Conservation (phyloP, 2,329 filamentous ascomycete genomes). For the Pleoardoris graminearum region DNA sequence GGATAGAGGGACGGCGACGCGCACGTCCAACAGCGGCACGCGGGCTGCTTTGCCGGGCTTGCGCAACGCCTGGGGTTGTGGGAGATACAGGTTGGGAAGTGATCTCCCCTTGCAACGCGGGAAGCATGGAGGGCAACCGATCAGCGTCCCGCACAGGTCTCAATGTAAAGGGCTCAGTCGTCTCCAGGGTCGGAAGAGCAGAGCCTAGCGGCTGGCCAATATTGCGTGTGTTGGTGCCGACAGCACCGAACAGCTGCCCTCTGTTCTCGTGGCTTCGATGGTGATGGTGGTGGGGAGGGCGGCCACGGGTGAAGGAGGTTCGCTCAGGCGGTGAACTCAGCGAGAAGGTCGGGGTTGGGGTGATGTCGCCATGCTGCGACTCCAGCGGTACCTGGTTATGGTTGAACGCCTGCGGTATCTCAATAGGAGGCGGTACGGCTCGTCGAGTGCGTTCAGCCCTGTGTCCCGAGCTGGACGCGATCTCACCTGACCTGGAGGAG, state of each 20-base stretch:
- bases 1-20: slow-evolving; percentile 78
- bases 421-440: slow-evolving; percentile 83
- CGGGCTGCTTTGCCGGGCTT: slow-evolving; percentile 42
- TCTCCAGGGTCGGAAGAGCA: slow-evolving; percentile 68
- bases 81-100: slow-evolving; percentile 82
- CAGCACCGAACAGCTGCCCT: slow-evolving; percentile 34
- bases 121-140: slow-evolving; percentile 83
- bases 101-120: slow-evolving; percentile 65
- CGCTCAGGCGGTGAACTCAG: slow-evolving; percentile 73
- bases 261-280: slow-evolving; percentile 54
- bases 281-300: slow-evolving; percentile 56
- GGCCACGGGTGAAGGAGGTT: slow-evolving; percentile 64
- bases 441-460: slow-evolving; percentile 60
- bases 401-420: slow-evolving; percentile 64
- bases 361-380: slow-evolving; percentile 60
- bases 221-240: slow-evolving; percentile 45
- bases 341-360: slow-evolving; percentile 65
- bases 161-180: slow-evolving; percentile 70
- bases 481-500: slow-evolving; percentile 47
- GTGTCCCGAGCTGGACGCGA: slow-evolving; percentile 43
- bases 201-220: slow-evolving; percentile 69
- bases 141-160: slow-evolving; percentile 84
- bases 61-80: slow-evolving; percentile 48
- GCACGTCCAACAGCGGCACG: slow-evolving; percentile 55
- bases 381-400: slow-evolving; percentile 54